Base-by-base conservation (phyloP, 768 basidiomycete genomes). In the Amanita inopinata region DNA sequence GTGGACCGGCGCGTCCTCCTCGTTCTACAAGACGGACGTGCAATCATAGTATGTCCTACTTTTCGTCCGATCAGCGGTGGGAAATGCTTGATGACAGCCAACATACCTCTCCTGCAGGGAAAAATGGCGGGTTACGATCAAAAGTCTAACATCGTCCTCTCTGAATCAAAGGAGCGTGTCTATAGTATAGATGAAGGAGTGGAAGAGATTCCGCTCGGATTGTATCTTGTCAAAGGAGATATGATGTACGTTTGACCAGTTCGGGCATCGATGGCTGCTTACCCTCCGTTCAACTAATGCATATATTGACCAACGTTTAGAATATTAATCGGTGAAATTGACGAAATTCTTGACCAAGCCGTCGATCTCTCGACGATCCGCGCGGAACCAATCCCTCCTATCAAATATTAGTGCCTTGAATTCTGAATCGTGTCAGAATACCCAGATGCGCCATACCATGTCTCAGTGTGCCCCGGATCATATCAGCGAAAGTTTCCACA, bases 141-240 rank as follows among this genome's bases (percentile, higher is more conserved):
- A 62, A 90, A 89, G 62, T 90, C 90, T 23, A 98, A 98, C 61
- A 78, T 98, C 55, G 91, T 99, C 51, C 78, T 99, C 44, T 83
- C 93, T 10, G 88, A 93, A 57, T 86, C 83, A 45, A 89, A 84
- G 56, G 96, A 99, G 59, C 80, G 94, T 52, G 80, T 97, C 24
- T 98, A 87, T 61, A 87, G 83, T 56, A 63, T 76, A 40, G 96
- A 99, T 11, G 87, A 88, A 54, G 85, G 86, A 30, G 91, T 96
- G 19, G 89, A 97, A 62, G 92, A 97, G 69, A 80, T 92, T 7
- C 86, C 90, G 0, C 70, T 98, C 18, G 96, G 96, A 0, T 70
- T 98, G 33, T 98, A 99, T 62, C 80, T 99, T 55, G 91, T 99
- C 57, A 92, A 97, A 55, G 96, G 96, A 2, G 96, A 99, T 59